phyloP scores from a whole-genome alignment of 495 filamentous ascomycete genomes.

The Pseudevernia furfuracea region DNA sequence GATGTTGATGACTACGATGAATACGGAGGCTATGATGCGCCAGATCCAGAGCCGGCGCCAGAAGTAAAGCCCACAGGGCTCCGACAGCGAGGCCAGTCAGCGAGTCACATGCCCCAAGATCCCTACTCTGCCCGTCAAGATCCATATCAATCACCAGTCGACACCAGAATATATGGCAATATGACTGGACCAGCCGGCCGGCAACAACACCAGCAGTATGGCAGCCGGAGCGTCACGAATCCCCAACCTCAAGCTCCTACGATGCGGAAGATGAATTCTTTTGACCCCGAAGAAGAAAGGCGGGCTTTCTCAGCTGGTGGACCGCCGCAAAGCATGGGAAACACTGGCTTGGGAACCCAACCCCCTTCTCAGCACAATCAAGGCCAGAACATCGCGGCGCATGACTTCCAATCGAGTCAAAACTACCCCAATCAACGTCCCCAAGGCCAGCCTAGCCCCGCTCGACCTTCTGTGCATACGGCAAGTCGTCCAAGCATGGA shows the following conservation, averaged over 20 bases:
- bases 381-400: slow-evolving; percentile 9
- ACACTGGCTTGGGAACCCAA: neutral
- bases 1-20: slow-evolving; percentile 75
- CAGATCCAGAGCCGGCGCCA: slow-evolving; percentile 42
- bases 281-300: slow-evolving; percentile 43
- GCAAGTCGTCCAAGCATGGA: slow-evolving; percentile 15
- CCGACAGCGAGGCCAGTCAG: slow-evolving; percentile 33
- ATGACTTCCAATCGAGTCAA: slow-evolving; percentile 16
- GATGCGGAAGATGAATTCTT: slow-evolving; percentile 34
- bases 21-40: slow-evolving; percentile 48
- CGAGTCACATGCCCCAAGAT: slow-evolving; percentile 14
- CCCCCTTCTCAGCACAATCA: slow-evolving; percentile 16
- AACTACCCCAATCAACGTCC: slow-evolving; percentile 5
- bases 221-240: slow-evolving; percentile 20
- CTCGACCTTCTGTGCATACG: slow-evolving; percentile 2
- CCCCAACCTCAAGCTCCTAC: slow-evolving; percentile 14
- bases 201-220: slow-evolving; percentile 17
- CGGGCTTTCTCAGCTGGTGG: slow-evolving; percentile 33
- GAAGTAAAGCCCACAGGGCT: slow-evolving; percentile 39
- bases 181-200: neutral
- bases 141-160: slow-evolving; percentile 17
- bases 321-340: slow-evolving; percentile 18
- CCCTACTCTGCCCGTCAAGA: slow-evolving; percentile 12
- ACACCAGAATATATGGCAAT: slow-evolving; percentile 9
- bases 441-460: slow-evolving; percentile 6